Evolutionary conservation across 2,329 filamentous ascomycete genomes (phyloP), one percentile per base, ranked within the genome.

Genomic region (Stromatinia cepivora): DNA sequence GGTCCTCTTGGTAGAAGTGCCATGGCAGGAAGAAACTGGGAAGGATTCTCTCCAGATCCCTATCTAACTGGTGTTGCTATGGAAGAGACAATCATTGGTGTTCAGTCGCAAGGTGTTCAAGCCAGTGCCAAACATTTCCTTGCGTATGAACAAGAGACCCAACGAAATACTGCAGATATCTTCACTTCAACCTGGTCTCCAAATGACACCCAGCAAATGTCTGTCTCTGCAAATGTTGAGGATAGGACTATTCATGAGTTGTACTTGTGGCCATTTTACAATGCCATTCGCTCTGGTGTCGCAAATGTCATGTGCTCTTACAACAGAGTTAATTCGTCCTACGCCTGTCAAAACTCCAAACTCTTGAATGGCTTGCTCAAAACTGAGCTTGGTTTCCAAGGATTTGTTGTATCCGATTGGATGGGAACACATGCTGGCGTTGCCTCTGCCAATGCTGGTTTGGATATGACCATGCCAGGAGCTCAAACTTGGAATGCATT

Each of bases 221-320:
- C 84, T 3, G 82, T 94, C n/a, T 92, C 88, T 9, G 85, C 85
- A 56, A 90, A 90, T 74, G 82, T 91, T 25, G 90, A 90, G 70
- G 91, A 93, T 57, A 85, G 90, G 48, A 88, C 90, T 0, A 77
- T 92, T 72, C 91, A 93, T 75, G 91, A 93, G 79, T 81, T 96
- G 0, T 97, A 96, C 76, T 84, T 90, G 0, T 96, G 92, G 92
- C 93, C 93, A 0, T 97, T 97, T 78, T 90, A 88, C 8, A 91
- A 96, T 73, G 90, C 88, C 22, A 83, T 97, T 25, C 86, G 86
- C 68, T 91, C 90, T 4, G 92, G 92, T n/a, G 92, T 93, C 0
- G 91, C 87, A 0, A 87, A 87, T 8, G 85, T 94, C 63, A 97
- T 90, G 88, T 88, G 87, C 79, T 87, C 89, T 0, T 83, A 82